Evolutionary conservation across 163 green algal species (phyloP).

Genomic region (Picocystis sp.): DNA sequence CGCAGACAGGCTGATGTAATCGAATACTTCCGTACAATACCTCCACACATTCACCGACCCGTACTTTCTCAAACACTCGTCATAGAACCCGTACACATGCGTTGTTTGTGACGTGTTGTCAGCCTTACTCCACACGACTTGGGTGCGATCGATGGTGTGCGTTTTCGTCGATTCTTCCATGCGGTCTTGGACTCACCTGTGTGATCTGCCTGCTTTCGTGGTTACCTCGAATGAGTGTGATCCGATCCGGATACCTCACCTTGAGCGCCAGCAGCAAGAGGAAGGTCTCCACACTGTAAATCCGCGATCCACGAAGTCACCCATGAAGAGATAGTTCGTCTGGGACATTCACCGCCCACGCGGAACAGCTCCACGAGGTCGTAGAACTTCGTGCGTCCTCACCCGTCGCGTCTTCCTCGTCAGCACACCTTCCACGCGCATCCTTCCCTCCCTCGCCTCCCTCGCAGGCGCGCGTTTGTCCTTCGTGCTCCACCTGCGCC

Average conservation of each 20-base stretch:
- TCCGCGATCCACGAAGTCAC: constrained; percentile 25
- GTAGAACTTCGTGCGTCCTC: constrained; percentile 1
- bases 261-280: constrained; percentile 91
- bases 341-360: constrained; percentile 5
- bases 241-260: constrained; percentile 87
- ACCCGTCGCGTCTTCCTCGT: neutral
- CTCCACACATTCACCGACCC: constrained; percentile 95
- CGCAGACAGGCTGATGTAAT: constrained; percentile 83
- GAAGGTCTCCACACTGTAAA: constrained; percentile 83
- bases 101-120: neutral
- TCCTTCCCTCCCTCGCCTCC: too few species aligned
- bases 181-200: constrained; percentile 66
- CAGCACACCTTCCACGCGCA: neutral
- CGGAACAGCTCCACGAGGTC: constrained; percentile 5
- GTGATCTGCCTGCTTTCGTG: constrained; percentile 98
- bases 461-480: too few species aligned
- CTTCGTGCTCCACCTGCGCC: too few species aligned
- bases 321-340: constrained; percentile 7
- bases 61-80: constrained; percentile 99
- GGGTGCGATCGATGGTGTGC: too few species aligned
- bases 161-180: too few species aligned
- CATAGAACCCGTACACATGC: constrained; percentile 97
- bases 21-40: constrained; percentile 99
- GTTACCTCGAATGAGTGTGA: constrained; percentile 94
- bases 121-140: too few species aligned